Conservation (phyloP, 495 filamentous ascomycete genomes). For the Poronia punctata region DNA sequence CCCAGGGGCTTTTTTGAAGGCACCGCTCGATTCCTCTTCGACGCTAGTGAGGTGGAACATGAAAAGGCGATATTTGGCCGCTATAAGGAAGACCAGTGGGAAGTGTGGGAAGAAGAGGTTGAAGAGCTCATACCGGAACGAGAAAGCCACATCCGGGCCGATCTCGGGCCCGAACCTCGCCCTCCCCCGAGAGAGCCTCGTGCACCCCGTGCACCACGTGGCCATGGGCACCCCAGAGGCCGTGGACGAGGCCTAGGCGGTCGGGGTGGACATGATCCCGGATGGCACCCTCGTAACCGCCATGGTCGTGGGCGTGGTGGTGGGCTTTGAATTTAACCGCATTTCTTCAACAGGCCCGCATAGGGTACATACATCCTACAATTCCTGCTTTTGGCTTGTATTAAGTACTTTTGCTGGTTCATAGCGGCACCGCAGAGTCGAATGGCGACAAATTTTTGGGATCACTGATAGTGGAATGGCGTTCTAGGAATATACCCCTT, state of each 20-base stretch:
- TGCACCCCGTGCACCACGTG: conserved; percentile 15
- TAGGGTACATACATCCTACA: too few species aligned
- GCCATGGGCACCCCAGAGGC: conserved; percentile 22
- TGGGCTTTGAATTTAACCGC: too few species aligned
- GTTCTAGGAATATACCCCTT: conserved; percentile 14
- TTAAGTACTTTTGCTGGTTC: too few species aligned
- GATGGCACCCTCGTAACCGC: conserved; percentile 9
- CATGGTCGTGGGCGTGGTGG: conserved; percentile 9
- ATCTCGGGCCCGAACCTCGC: conserved; percentile 25
- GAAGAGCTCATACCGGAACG: conserved; percentile 42
- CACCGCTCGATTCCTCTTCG: conserved; percentile 86
- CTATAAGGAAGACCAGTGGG: conserved; percentile 68
- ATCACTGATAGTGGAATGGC: background rate
- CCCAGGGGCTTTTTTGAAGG: conserved; percentile 50
- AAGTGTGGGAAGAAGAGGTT: conserved; percentile 66
- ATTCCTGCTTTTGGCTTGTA: too few species aligned
- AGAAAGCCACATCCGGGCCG: conserved; percentile 14
- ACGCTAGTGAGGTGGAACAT: conserved; percentile 62
- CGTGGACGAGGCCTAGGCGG: conserved; percentile 21
- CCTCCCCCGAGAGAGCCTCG: conserved; percentile 23
- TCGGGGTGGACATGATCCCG: conserved; percentile 8
- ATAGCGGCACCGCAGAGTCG: too few species aligned
- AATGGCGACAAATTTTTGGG: background rate
- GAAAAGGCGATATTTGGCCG: conserved; percentile 62
- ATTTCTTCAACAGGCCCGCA: too few species aligned